Base-by-base conservation (phyloP, 2,329 filamentous ascomycete genomes). In the Fusarium foetens region DNA sequence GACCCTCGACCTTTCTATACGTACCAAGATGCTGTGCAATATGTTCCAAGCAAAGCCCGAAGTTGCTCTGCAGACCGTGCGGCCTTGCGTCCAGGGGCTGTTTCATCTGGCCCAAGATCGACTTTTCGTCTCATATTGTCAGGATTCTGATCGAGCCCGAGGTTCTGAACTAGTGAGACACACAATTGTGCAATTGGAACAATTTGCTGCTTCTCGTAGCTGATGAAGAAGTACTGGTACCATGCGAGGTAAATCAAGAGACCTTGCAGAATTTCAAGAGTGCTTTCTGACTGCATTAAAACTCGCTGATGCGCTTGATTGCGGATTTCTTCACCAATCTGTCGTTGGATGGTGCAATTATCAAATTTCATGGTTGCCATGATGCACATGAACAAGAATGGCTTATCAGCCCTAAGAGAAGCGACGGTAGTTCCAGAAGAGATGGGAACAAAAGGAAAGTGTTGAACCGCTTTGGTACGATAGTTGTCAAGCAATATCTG, bases 151-250 rank as follows among this genome's bases (percentile, higher is more conserved):
- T 66, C 64, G 27, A 66, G 53, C 0, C 64, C 64, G 5, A 66
- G 25, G 9, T 10, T 66, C 4, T 66, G 53, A 5, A 66, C 45
- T 8, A 66, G 33, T 0, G 64, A 66, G 12, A 66, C 29, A 38
- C 64, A 66, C 6, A 66, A 19, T 8, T 66, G 64, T 19, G 64
- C 35, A 4, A 66, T 41, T 5, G 49, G 64, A 6, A 66, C 53
- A n/a, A 66, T 52, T 8, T 66, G 64, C 13, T 66, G 64, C 29
- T 61, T 66, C 25, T 66, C 53, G 6, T 52, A 61, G 4, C 62
- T 66, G 45, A 66, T 66, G 25, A 66, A 66, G 1, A 66, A 66
- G 31, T 66, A 66, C 21, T 66, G 64, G 8, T 66, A 66, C 64
- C 64, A 66, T 11, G 62, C 62, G 3, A 66, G 23, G 16, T 66